Conservation (phyloP, 352 stramenopile genomes). For the Globisporangium apiculatum region DNA sequence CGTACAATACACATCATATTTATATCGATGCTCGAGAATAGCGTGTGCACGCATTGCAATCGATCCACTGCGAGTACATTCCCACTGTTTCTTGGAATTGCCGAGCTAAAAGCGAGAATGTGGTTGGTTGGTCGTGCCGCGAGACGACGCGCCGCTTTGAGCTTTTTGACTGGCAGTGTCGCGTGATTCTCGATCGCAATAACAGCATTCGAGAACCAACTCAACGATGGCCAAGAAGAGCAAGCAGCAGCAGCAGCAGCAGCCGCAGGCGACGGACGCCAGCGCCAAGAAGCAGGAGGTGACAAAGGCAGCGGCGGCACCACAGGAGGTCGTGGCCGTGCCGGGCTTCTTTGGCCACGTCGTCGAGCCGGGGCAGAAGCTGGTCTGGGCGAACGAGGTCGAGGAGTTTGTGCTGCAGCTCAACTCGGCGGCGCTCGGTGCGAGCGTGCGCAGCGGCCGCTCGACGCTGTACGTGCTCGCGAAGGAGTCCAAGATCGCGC, state of each 20-base stretch:
- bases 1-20: no score
- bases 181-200: no score
- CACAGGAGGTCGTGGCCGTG: slow-evolving; percentile 37
- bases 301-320: slow-evolving; percentile 6
- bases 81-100: no score
- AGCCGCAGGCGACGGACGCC: neutral
- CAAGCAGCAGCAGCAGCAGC: slow-evolving; percentile 3
- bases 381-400: slow-evolving; percentile 62
- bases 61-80: no score
- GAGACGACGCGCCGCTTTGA: no score
- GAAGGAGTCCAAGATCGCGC: slow-evolving; percentile 66
- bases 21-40: no score
- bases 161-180: no score
- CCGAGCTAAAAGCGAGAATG: no score
- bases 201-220: neutral
- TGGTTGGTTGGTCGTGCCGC: no score
- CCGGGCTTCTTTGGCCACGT: slow-evolving; percentile 78
- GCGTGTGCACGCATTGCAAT: no score
- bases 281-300: slow-evolving; percentile 2
- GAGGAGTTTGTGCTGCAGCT: slow-evolving; percentile 76
- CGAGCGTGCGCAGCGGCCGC: slow-evolving; percentile 39
- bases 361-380: slow-evolving; percentile 53
- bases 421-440: slow-evolving; percentile 63
- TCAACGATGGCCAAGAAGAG: slow-evolving; percentile 3
- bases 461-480: slow-evolving; percentile 67